Evolutionary conservation across 2,329 filamentous ascomycete genomes (phyloP).

Genomic region (Conoideocrella luteorostrata): DNA sequence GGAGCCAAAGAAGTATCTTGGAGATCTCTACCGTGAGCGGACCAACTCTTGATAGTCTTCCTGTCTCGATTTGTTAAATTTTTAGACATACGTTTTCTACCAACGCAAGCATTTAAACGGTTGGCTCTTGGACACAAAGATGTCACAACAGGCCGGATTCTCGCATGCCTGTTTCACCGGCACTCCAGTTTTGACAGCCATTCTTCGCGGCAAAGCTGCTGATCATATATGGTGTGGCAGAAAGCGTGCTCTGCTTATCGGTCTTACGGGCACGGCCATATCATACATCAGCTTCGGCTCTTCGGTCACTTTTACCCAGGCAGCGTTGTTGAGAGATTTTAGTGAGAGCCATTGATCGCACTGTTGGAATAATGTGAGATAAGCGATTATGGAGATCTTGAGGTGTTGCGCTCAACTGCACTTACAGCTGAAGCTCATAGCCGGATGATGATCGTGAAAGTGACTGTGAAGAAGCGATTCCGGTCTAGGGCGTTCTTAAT

Average conservation of each 20-base stretch:
- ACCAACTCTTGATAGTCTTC: constrained; percentile 63
- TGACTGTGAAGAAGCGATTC: constrained; percentile 41
- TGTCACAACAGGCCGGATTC: constrained; percentile 63
- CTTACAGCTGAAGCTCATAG: constrained; percentile 16
- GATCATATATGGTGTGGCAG: constrained; percentile 55
- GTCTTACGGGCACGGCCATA: constrained; percentile 59
- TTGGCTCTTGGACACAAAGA: constrained; percentile 43
- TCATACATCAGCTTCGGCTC: constrained; percentile 69
- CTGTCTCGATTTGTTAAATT: constrained; percentile 67
- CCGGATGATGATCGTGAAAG: constrained; percentile 43
- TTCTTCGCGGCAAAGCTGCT: constrained; percentile 64
- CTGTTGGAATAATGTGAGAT: constrained; percentile 41
- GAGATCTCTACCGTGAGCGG: constrained; percentile 63
- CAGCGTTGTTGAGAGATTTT: constrained; percentile 58
- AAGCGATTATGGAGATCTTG: no score
- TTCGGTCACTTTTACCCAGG: constrained; percentile 55
- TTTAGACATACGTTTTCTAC: constrained; percentile 70
- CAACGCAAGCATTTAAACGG: constrained; percentile 62
- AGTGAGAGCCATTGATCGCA: constrained; percentile 52
- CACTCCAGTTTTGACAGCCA: constrained; percentile 66
- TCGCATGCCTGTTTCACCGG: constrained; percentile 67
- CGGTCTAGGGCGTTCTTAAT: constrained; percentile 42
- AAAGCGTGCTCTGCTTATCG: constrained; percentile 65
- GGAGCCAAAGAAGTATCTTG: constrained; percentile 46
- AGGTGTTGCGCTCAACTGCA: neutral